Conservation (phyloP, 2,329 filamentous ascomycete species). For the Penicillium crustosum region DNA sequence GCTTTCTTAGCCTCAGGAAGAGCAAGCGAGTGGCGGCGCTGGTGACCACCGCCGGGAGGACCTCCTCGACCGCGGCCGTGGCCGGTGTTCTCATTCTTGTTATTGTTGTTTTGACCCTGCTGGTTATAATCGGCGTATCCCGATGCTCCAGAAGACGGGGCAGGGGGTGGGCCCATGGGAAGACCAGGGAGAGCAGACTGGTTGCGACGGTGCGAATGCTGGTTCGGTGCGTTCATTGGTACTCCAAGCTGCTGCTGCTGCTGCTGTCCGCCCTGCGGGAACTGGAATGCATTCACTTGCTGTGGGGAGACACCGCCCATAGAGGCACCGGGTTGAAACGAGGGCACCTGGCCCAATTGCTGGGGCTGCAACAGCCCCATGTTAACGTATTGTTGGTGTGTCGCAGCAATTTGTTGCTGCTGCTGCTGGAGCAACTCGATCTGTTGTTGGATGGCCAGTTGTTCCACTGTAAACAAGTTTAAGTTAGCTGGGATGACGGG, state of each 20-base stretch:
- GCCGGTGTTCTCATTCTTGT: constrained; percentile 69
- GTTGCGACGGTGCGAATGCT: constrained; percentile 92
- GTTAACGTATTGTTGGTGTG: constrained; percentile 95
- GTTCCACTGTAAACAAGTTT: constrained; percentile 68
- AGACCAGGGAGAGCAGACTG: constrained; percentile 94
- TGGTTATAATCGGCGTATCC: constrained; percentile 82
- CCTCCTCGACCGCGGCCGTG: constrained; percentile 74
- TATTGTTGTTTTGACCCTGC: constrained; percentile 52
- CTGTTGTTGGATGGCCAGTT: constrained; percentile 95
- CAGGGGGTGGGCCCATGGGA: constrained; percentile 85
- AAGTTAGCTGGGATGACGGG: constrained; percentile 1
- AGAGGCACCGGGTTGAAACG: constrained; percentile 66
- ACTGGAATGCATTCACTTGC: constrained; percentile 74
- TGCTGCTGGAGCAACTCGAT: constrained; percentile 97
- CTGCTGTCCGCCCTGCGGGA: constrained; percentile 75
- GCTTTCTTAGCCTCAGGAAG: constrained; percentile 97
- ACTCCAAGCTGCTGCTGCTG: constrained; percentile 71
- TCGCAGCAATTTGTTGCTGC: constrained; percentile 94
- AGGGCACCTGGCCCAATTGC: constrained; percentile 71
- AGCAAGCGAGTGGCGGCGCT: constrained; percentile 90
- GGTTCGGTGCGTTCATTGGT: constrained; percentile 71
- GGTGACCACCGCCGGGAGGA: constrained; percentile 71
- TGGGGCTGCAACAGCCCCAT: constrained; percentile 91
- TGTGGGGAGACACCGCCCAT: constrained; percentile 77
- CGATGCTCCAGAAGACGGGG: constrained; percentile 83